Percentiles rank a stretch among this genome's conserved stretches.
Evolutionary conservation across 169 alveolate genomes (phyloP).

Genomic region (Eimeria tenella): DNA sequence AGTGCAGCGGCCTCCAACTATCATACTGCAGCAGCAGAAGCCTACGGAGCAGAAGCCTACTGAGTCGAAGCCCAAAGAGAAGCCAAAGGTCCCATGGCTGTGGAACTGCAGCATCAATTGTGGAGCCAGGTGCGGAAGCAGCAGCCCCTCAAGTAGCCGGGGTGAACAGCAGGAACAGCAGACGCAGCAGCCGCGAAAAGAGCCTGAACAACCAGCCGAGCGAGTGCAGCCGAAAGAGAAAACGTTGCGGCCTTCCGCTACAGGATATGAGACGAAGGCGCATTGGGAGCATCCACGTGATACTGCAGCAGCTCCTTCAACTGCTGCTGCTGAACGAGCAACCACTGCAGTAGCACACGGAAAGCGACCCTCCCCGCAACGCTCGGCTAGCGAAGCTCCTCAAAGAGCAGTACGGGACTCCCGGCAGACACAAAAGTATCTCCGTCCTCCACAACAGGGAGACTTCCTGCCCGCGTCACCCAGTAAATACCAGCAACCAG

Average conservation of each 20-base stretch:
- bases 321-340: not conserved
- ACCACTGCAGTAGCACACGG: not conserved
- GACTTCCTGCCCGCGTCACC: not conserved
- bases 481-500: not conserved
- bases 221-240: not conserved
- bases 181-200: not conserved
- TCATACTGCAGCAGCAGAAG: slow-evolving; percentile 6
- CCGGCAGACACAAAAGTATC: not conserved
- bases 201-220: not conserved
- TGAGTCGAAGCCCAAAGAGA: not conserved
- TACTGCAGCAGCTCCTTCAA: not conserved
- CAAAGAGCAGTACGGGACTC: not conserved
- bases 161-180: slow-evolving; percentile 1
- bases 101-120: slow-evolving; percentile 41
- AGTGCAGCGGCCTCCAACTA: slow-evolving; percentile 19
- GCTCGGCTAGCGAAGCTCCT: not conserved
- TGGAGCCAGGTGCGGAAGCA: slow-evolving; percentile 6
- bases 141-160: not conserved
- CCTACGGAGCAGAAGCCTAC: not conserved
- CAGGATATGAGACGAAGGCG: too few species aligned
- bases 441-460: not conserved
- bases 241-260: not conserved
- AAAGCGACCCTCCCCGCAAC: not conserved
- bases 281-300: not conserved
- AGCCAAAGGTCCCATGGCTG: slow-evolving; percentile 31